Conservation (phyloP, 306 rosid genomes). For the Malus fusca region DNA sequence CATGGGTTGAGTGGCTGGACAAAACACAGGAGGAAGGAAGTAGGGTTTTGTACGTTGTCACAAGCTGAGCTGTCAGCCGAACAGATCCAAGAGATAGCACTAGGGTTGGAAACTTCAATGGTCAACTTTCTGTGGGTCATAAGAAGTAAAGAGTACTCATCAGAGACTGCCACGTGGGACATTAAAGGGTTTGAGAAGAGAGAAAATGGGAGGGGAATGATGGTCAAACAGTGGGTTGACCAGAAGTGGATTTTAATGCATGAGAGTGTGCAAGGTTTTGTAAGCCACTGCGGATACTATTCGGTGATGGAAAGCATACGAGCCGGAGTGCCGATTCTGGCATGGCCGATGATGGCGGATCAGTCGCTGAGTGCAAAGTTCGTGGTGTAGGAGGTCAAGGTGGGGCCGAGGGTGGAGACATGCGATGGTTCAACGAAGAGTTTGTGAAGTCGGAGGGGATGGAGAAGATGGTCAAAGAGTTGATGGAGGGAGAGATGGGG, state of each 20-base stretch:
- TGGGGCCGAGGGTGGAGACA: slow-evolving; percentile 28
- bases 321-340: slow-evolving; percentile 44
- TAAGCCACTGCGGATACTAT: slow-evolving; percentile 58
- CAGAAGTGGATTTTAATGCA: slow-evolving; percentile 38
- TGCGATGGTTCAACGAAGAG: slow-evolving; percentile 13
- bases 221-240: slow-evolving; percentile 42
- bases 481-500: slow-evolving; percentile 41
- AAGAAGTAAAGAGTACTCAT: slow-evolving; percentile 2
- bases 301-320: slow-evolving; percentile 40
- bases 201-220: slow-evolving; percentile 29
- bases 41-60: slow-evolving; percentile 32
- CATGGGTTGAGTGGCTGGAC: slow-evolving; percentile 34
- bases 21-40: not conserved
- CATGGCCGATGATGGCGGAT: slow-evolving; percentile 42
- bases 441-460: slow-evolving; percentile 33
- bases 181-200: slow-evolving; percentile 24
- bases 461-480: slow-evolving; percentile 25
- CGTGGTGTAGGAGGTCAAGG: slow-evolving; percentile 42
- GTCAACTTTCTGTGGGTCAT: slow-evolving; percentile 38
- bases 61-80: slow-evolving; percentile 22
- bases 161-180: not conserved
- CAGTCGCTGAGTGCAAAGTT: slow-evolving; percentile 36
- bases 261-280: slow-evolving; percentile 36
- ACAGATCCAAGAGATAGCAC: slow-evolving; percentile 36
- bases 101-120: slow-evolving; percentile 30